Conservation (phyloP, 371 early-diverging fungal genomes). For the Mortierella sp. region DNA sequence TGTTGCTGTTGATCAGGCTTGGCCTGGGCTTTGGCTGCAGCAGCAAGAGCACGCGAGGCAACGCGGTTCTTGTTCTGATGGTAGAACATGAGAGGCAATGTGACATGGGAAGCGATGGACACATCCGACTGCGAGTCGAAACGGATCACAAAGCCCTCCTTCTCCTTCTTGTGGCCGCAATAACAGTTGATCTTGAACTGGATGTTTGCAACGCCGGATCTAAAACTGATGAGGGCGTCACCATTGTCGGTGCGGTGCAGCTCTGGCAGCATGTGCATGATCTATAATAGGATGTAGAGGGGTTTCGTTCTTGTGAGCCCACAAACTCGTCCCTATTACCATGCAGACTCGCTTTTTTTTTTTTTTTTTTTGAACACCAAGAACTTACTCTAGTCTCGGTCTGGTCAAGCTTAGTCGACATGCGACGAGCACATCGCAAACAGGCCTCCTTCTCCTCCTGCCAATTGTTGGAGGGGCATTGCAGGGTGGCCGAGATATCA, state of each 20-base stretch:
- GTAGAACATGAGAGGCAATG: slow-evolving; percentile 51
- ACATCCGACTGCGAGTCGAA: slow-evolving; percentile 44
- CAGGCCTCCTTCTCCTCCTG: slow-evolving; percentile 53
- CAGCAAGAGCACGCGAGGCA: slow-evolving; percentile 44
- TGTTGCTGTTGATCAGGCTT: slow-evolving; percentile 24
- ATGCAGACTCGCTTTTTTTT: not conserved
- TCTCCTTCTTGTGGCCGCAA: slow-evolving; percentile 54
- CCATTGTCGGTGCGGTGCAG: slow-evolving; percentile 49
- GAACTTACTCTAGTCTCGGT: slow-evolving; percentile 45
- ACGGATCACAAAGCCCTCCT: slow-evolving; percentile 53
- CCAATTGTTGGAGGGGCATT: slow-evolving; percentile 51
- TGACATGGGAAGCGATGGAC: slow-evolving; percentile 50
- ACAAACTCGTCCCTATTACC: not conserved
- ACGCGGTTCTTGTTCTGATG: slow-evolving; percentile 53
- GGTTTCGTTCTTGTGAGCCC: no score
- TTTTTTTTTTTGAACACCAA: not conserved
- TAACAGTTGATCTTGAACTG: slow-evolving; percentile 56
- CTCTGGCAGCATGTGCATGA: slow-evolving; percentile 52
- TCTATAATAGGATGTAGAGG: slow-evolving; percentile 9
- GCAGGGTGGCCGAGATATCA: slow-evolving; percentile 35
- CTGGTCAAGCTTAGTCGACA: slow-evolving; percentile 49
- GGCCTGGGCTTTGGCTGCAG: slow-evolving; percentile 27
- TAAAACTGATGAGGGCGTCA: slow-evolving; percentile 45
- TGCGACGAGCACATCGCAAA: slow-evolving; percentile 48
- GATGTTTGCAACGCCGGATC: slow-evolving; percentile 50